phyloP scores from a whole-genome alignment of 805 yeast genomes.

The Wickerhamiella kurtzmanii region DNA sequence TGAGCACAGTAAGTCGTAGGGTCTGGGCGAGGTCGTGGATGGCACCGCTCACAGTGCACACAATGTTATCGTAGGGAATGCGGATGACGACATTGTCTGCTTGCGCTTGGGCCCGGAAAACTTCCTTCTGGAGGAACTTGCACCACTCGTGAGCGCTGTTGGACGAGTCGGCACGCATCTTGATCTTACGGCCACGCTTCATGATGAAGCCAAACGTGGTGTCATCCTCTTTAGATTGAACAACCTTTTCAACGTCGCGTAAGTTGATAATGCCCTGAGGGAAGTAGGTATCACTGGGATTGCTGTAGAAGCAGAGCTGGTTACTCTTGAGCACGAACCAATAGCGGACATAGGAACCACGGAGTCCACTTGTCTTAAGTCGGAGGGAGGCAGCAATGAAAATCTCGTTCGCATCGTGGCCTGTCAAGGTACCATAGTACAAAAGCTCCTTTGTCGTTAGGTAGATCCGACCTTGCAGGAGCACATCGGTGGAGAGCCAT shows the following conservation, averaged over 20 bases:
- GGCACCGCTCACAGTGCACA: conserved; percentile 44
- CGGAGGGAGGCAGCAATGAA: conserved; percentile 40
- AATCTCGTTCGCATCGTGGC: conserved; percentile 29
- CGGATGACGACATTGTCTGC: conserved; percentile 63
- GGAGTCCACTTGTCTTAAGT: conserved; percentile 26
- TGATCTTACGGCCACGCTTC: conserved; percentile 39
- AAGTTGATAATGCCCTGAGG: conserved; percentile 68
- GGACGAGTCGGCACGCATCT: conserved; percentile 59
- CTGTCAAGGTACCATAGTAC: conserved; percentile 71
- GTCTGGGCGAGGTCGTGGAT: conserved; percentile 46
- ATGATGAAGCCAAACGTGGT: conserved; percentile 49
- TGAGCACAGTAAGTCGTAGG: conserved; percentile 9
- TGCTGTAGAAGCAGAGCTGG: conserved; percentile 52
- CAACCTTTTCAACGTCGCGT: conserved; percentile 47
- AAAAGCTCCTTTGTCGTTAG: conserved; percentile 51
- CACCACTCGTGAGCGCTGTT: conserved; percentile 74
- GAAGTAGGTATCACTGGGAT: conserved; percentile 71
- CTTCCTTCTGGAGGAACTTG: conserved; percentile 54
- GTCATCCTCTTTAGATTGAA: conserved; percentile 27
- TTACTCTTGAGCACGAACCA: conserved; percentile 73
- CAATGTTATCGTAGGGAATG: conserved; percentile 56
- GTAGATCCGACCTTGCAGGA: conserved; percentile 75
- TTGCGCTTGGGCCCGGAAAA: conserved; percentile 58
- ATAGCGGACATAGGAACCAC: conserved; percentile 35
- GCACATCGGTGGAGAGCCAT: conserved; percentile 72